phyloP scores from a whole-genome alignment of 1,284 basidiomycete species.

The Golubevia pallescens region DNA sequence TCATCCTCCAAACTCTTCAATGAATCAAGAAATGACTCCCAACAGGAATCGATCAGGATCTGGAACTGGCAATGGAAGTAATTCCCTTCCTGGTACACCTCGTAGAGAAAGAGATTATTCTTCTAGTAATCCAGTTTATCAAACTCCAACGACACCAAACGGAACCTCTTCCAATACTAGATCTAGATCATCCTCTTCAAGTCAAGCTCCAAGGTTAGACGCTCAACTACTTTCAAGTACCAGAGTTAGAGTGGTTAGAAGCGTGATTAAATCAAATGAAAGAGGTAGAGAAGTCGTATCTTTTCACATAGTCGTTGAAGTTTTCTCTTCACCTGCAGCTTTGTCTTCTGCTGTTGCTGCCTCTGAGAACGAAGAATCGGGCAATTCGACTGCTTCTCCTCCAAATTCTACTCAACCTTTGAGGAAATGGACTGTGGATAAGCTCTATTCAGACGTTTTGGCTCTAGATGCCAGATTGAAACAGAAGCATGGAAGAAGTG shows the following conservation, averaged over 20 bases:
- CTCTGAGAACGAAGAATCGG: neutral
- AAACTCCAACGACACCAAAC: neutral
- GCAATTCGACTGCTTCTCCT: conserved; percentile 18
- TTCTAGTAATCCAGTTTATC: too few species aligned
- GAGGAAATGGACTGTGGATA: conserved; percentile 40
- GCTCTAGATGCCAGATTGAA: conserved; percentile 44
- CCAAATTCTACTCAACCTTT: conserved; percentile 17
- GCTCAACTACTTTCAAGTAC: conserved; percentile 29
- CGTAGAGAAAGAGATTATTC: neutral
- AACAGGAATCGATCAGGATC: too few species aligned
- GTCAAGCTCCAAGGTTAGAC: conserved; percentile 30
- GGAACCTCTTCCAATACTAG: too few species aligned
- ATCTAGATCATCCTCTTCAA: too few species aligned
- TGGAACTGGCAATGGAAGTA: too few species aligned
- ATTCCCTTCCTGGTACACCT: too few species aligned
- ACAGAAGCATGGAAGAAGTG: conserved; percentile 49
- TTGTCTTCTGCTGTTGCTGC: conserved; percentile 16
- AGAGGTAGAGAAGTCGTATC: conserved; percentile 41
- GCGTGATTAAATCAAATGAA: conserved; percentile 41
- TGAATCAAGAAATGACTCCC: too few species aligned
- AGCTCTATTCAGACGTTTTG: conserved; percentile 42
- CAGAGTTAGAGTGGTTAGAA: conserved; percentile 36
- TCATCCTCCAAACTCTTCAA: neutral
- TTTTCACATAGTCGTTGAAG: conserved; percentile 44
- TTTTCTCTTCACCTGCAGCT: conserved; percentile 33